phyloP scores from a whole-genome alignment of 2,329 filamentous ascomycete species.

The Cucurbitaria berberidis region DNA sequence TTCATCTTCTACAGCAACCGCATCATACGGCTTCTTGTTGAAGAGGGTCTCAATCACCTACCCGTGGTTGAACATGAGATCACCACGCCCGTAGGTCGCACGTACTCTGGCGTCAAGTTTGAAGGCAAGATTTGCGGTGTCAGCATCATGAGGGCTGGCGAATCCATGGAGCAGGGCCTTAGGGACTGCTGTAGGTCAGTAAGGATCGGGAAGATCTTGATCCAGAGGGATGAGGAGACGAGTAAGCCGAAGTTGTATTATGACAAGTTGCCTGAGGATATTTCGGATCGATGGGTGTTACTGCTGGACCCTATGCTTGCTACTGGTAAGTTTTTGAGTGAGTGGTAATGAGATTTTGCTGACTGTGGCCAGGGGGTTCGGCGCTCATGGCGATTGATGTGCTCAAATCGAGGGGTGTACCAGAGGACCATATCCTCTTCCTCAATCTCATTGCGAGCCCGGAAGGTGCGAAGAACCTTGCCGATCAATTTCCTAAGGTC shows the following conservation, averaged over 20 bases:
- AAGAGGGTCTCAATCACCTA: constrained; percentile 96
- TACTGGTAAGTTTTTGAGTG: constrained; percentile 67
- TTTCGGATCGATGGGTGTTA: constrained; percentile 89
- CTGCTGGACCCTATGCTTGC: constrained; percentile 99
- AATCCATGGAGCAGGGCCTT: constrained; percentile 97
- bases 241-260: constrained; percentile 92
- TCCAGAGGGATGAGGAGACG: constrained; percentile 96
- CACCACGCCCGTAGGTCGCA: constrained; percentile 86
- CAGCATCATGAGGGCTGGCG: constrained; percentile 96
- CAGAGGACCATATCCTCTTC: constrained; percentile 94
- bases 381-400: constrained; percentile 97
- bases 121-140: constrained; percentile 98
- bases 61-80: constrained; percentile 88
- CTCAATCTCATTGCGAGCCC: constrained; percentile 98
- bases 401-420: constrained; percentile 85
- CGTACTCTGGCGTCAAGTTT: constrained; percentile 90
- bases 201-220: constrained; percentile 96
- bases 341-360: constrained; percentile 4
- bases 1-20: constrained; percentile 99
- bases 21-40: constrained; percentile 94
- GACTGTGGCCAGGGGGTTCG: constrained; percentile 71
- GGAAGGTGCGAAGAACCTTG: constrained; percentile 87
- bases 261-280: constrained; percentile 95
- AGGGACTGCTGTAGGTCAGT: constrained; percentile 98
- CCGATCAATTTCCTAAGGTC: constrained; percentile 84